Base-by-base conservation (phyloP, 2,329 filamentous ascomycete genomes). In the Alternaria sp. region DNA sequence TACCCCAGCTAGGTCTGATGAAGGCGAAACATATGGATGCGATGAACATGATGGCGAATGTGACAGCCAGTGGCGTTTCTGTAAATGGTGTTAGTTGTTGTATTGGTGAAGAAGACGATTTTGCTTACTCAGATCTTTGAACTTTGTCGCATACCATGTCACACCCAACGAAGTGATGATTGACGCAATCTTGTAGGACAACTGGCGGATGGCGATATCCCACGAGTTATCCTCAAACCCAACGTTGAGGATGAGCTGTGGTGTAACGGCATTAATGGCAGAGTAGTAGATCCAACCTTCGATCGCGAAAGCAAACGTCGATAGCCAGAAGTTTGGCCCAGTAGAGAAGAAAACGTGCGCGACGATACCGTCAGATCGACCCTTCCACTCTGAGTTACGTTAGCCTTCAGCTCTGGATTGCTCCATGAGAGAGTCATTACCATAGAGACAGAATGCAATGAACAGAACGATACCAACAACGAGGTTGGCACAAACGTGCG, bases 201-300 rank as follows among this genome's bases (percentile, higher is more conserved):
- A 59, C 34, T 77, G 74, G 0, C 73, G 68, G 12, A 75, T 67
- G 1, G 73, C 66, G 18, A 76, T 77, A 25, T 67, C 60, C 74
- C 74, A 76, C 2, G 72, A 55, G 18, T 73, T 69, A 52, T 68
- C 59, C 36, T 76, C 72, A n/a, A 75, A 73, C 1, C 74, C 74
- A 0, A 77, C 56, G 27, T 75, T 74, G 3, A 77, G 65, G 12
- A 77, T 69, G 16, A 76, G 66, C 43, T 77, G 74, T 0, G 74
- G 74, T 0, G 69, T 75, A 2, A 77, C 65, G 7, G 73, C 67
- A 30, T 76, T 77, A 22, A 77, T 73, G n/a, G 74, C 74, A 0
- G 70, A 74, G 43, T 76, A 76, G 60, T 86, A 87, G 56, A 87
- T 85, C 85, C 85, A 87, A 14, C 85, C 85, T 73, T 87, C 85